Evolutionary conservation across 495 filamentous ascomycete species (phyloP).

Genomic region (Lasiosphaeria miniovina): DNA sequence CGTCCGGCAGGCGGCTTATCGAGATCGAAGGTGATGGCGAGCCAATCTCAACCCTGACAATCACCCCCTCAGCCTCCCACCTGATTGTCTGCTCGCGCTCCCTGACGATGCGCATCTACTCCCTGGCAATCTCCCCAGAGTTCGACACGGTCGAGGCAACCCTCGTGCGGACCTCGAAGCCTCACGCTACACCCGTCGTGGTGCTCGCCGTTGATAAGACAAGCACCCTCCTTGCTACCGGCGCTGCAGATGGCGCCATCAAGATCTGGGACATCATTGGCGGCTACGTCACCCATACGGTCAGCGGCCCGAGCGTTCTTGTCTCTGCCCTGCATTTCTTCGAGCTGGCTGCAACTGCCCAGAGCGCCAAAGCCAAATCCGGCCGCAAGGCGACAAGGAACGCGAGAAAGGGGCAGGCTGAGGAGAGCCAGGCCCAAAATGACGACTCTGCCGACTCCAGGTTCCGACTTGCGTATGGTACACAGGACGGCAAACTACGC

Average conservation of each 20-base stretch:
- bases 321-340: conserved; percentile 92
- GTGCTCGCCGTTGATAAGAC: conserved; percentile 79
- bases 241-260: conserved; percentile 83
- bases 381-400: conserved; percentile 33
- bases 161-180: conserved; percentile 76
- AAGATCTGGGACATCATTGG: conserved; percentile 96
- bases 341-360: conserved; percentile 52
- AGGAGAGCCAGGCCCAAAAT: conserved; percentile 42
- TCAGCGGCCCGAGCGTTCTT: conserved; percentile 85
- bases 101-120: conserved; percentile 87
- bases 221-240: conserved; percentile 86
- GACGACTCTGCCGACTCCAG: conserved; percentile 40
- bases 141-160: conserved; percentile 57
- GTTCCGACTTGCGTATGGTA: conserved; percentile 84
- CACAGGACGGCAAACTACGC: conserved; percentile 85
- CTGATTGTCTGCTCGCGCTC: conserved; percentile 89
- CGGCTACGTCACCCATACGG: conserved; percentile 91
- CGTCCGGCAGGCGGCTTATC: conserved; percentile 76
- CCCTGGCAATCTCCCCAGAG: conserved; percentile 58
- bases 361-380: conserved; percentile 8
- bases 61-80: conserved; percentile 84
- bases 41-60: conserved; percentile 78
- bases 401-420: conserved; percentile 45
- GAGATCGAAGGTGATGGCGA: conserved; percentile 96
- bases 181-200: conserved; percentile 85